Base-by-base conservation (phyloP, 257 asterid species). In the Salvia hispanica region DNA sequence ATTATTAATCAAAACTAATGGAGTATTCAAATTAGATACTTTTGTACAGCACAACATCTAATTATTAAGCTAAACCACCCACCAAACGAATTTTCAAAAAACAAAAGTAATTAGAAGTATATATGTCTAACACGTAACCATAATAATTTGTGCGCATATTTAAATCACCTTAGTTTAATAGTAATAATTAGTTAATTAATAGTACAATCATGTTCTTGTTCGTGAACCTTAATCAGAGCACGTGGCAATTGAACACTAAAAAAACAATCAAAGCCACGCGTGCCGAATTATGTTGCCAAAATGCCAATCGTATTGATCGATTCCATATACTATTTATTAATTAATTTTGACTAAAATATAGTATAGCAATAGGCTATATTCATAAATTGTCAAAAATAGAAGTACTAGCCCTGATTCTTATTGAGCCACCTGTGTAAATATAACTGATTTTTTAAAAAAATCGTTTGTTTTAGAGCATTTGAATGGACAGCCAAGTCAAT, bases 141-240 rank as follows among this genome's bases (percentile, higher is more conserved):
- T 33, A 55, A 55, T 54, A 42, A 45, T 72, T 72, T 51, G 58
- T 45, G 51, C 16, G 12, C 9, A 40, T 7, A 40, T 2, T 40
- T 7, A 40, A 40, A 7, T 40, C 45, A 40, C 11, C 45, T 39
- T 40, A 40, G 9, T 7, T 40, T 44, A 28, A 25, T 25, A 25
- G 31, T 25, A 25, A 46, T 34, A 57, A 34, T 7, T 34, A 58
- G 16, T 10, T 33, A 69, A 45, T 45, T 11, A 45, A 5, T 11
- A 5, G 34, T 14, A 15, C 5, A 9, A 68, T 25, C 25, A 15
- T 61, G 50, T 40, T 18, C 8, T 13, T 53, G 66, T 74, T 62
- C 79, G 57, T 62, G 71, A 53, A 68, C 62, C 72, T 60, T 54
- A 16, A 10, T 50, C 33, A 50, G 5, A 21, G 10, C 67, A 44